These are phyloP conservation scores for Harrya chromipes DNA, from an alignment of 768 basidiomycete genomes.

Conservation along the genomic window DNA sequence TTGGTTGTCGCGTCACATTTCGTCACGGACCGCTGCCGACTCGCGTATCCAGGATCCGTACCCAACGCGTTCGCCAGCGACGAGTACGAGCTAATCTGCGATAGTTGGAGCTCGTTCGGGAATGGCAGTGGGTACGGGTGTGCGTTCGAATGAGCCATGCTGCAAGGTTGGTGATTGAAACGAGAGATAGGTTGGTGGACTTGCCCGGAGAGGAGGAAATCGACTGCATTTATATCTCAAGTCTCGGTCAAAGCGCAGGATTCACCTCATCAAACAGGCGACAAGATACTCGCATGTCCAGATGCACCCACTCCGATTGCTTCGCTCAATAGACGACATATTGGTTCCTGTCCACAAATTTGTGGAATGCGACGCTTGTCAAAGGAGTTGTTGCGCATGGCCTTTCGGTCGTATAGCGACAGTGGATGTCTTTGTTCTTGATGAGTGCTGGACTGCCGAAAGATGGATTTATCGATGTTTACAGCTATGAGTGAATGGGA, in stretches of 20 bases:
- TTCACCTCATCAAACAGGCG: not conserved
- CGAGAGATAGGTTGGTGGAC: not conserved
- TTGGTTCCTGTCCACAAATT: slow-evolving; percentile 10
- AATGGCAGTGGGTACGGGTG: slow-evolving; percentile 20
- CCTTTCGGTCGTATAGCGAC: slow-evolving; percentile 4
- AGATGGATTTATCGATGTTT: not conserved
- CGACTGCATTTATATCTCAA: slow-evolving; percentile 19
- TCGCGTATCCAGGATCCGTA: slow-evolving; percentile 11
- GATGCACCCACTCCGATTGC: not conserved
- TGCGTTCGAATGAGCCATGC: slow-evolving; percentile 17
- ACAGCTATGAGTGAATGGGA: slow-evolving; percentile 4
- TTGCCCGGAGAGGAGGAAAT: not conserved
- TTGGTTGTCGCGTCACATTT: slow-evolving; percentile 7
- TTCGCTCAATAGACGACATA: not conserved
- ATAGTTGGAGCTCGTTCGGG: slow-evolving; percentile 17
- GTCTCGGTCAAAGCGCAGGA: slow-evolving; percentile 17
- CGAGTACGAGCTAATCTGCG: slow-evolving; percentile 21
- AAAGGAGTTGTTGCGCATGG: not conserved
- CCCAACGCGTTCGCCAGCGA: slow-evolving; percentile 24
- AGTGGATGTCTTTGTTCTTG: not conserved
- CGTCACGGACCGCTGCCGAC: slow-evolving; percentile 1
- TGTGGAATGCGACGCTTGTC: not conserved
- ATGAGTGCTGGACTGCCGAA: not conserved
- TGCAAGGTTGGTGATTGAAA: slow-evolving; percentile 1
- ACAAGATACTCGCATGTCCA: not conserved